These are phyloP conservation scores for Suillus alpinus DNA, from an alignment of 768 basidiomycete genomes.

Conservation along the genomic window DNA sequence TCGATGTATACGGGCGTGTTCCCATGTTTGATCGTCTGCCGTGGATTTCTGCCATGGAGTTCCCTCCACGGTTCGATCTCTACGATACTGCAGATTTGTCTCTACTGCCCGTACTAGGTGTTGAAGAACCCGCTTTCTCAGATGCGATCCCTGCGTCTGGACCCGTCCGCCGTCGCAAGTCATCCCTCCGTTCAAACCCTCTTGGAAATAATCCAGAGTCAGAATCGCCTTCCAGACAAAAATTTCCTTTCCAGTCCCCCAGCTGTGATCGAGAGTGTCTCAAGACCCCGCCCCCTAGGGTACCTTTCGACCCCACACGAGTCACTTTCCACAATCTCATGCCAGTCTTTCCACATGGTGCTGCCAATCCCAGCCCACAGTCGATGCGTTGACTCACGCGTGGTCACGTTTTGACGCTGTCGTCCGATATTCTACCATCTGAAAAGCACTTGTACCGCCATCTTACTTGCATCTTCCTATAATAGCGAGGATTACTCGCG, in stretches of 20 bases:
- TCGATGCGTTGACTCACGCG: slow-evolving; percentile 7
- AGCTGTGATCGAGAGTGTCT: slow-evolving; percentile 19
- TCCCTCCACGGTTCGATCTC: slow-evolving; percentile 39
- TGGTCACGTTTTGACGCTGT: slow-evolving; percentile 1
- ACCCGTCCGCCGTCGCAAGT: slow-evolving; percentile 59
- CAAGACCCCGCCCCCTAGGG: slow-evolving; percentile 31
- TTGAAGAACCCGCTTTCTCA: slow-evolving; percentile 21
- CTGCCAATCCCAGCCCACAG: slow-evolving; percentile 13
- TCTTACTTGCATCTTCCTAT: slow-evolving; percentile 30
- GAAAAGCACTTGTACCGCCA: slow-evolving; percentile 22
- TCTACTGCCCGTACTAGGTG: slow-evolving; percentile 37
- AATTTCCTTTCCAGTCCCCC: slow-evolving; percentile 25
- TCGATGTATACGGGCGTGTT: slow-evolving; percentile 32
- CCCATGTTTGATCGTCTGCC: slow-evolving; percentile 60
- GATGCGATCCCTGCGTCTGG: slow-evolving; percentile 35
- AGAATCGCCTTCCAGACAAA: slow-evolving; percentile 17
- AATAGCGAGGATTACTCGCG: slow-evolving; percentile 22
- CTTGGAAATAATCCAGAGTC: slow-evolving; percentile 29
- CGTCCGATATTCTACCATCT: slow-evolving; percentile 10
- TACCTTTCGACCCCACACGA: slow-evolving; percentile 45
- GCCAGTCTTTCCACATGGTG: slow-evolving; percentile 46
- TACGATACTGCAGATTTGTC: slow-evolving; percentile 69
- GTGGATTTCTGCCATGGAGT: slow-evolving; percentile 62
- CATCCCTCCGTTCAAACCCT: slow-evolving; percentile 49
- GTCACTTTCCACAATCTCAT: slow-evolving; percentile 60